phyloP scores from a whole-genome alignment of 768 basidiomycete species.

The Butyriboletus loyo region DNA sequence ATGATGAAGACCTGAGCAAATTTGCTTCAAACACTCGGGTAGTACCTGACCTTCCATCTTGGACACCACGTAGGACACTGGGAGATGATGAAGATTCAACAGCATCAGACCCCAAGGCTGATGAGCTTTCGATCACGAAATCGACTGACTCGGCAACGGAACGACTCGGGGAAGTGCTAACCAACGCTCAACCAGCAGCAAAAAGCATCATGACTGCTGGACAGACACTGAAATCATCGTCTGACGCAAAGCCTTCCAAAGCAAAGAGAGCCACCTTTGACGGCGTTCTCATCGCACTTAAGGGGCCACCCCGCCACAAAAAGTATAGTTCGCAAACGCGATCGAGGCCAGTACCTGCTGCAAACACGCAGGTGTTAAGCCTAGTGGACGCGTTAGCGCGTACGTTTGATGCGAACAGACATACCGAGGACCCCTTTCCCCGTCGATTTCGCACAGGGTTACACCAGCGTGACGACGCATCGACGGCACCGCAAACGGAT shows the following conservation, averaged over 20 bases:
- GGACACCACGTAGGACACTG: constrained; percentile 14
- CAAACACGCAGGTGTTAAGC: constrained; percentile 2
- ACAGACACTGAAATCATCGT: background rate
- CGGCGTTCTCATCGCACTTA: constrained; percentile 23
- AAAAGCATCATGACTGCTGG: background rate
- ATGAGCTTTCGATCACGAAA: constrained; percentile 2
- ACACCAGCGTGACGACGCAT: background rate
- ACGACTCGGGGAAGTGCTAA: background rate
- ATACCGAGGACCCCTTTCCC: background rate
- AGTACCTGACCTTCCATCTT: constrained; percentile 21
- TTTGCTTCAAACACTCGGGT: background rate
- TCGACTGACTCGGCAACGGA: background rate
- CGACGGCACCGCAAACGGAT: constrained; percentile 16
- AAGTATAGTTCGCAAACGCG: background rate
- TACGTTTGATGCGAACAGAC: constrained; percentile 27
- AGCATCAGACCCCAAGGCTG: constrained; percentile 7
- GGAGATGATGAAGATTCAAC: background rate
- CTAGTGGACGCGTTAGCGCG: constrained; percentile 24
- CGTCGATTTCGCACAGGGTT: background rate
- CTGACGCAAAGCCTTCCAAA: background rate
- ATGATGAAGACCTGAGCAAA: background rate
- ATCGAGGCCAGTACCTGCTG: background rate
- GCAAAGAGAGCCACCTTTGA: constrained; percentile 22
- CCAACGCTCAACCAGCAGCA: background rate
- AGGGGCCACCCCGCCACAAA: background rate